Evolutionary conservation across 2,329 filamentous ascomycete species (phyloP).

Genomic region (Nemania bipapillata): DNA sequence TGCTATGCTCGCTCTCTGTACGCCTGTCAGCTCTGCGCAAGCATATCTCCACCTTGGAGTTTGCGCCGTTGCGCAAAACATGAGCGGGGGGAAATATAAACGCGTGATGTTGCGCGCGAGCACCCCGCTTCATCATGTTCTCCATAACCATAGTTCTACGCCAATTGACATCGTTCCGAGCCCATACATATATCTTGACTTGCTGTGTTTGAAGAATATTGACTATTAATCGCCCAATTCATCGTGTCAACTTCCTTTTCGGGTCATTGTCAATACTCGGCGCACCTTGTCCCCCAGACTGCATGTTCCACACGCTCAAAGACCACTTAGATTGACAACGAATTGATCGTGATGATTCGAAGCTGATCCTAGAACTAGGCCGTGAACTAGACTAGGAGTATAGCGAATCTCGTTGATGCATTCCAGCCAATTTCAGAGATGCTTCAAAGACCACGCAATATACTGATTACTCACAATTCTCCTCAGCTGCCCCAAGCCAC

Average conservation of each 20-base stretch:
- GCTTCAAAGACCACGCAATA: slow-evolving; percentile 47
- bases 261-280: background rate
- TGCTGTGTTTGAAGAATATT: slow-evolving; percentile 20
- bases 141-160: background rate
- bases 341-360: slow-evolving; percentile 45
- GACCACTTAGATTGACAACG: slow-evolving; percentile 26
- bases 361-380: slow-evolving; percentile 41
- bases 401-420: slow-evolving; percentile 35
- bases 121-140: background rate
- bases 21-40: slow-evolving; percentile 34
- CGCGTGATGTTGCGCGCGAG: background rate
- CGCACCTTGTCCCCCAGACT: background rate
- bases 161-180: background rate
- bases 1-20: slow-evolving; percentile 8
- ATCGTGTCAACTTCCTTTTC: slow-evolving; percentile 17
- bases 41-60: slow-evolving; percentile 43
- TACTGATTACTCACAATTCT: slow-evolving; percentile 36
- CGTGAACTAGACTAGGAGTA: slow-evolving; percentile 37
- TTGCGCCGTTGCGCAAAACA: slow-evolving; percentile 48
- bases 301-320: slow-evolving; percentile 22
- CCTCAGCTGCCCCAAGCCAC: slow-evolving; percentile 17
- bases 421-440: slow-evolving; percentile 41
- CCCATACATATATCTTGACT: slow-evolving; percentile 1
- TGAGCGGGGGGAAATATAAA: slow-evolving; percentile 36
- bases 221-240: slow-evolving; percentile 18